Evolutionary conservation across 2,329 filamentous ascomycete genomes (phyloP), one percentile per base, ranked within the genome.

Genomic region (Xylaria digitata): DNA sequence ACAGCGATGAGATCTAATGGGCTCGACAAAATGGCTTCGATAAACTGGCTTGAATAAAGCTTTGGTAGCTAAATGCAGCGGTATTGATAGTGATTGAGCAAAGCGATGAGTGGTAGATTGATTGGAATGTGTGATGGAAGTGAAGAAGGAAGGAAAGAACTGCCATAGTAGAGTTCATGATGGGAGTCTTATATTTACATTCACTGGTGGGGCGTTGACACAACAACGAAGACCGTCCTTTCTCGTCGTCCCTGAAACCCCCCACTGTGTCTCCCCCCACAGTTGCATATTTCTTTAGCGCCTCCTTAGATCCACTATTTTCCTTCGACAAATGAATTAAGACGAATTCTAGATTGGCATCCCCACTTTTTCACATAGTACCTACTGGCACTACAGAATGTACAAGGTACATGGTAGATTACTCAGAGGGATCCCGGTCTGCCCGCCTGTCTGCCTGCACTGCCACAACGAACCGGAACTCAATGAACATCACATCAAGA

Each of bases 1-100:
- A 62, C 66, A 78, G 81, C 81, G 78, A 82, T 79, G 77, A 82
- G 83, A 84, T 85, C 82, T 84, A 82, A 74, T 80, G 70, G 80
- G 81, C 80, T 81, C 77, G 72, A 70, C 73, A 72, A 68, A 67
- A 65, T 75, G 78, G 71, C 70, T 79, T 76, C 71, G 69, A 71
- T 63, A 72, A 78, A 5, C 26, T 26, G 75, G 75, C 71, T 67
- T 56, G 40, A 61, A 52, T 61, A 71, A 72, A 72, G 73, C 63
- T 58, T 71, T 68, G 67, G 63, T 65, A 70, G 61, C 70, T 63
- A 68, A 63, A 42, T 62, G 63, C 49, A 69, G 56, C 56, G 64
- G 66, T n/a, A 61, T 32, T 58, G 46, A 62, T 65, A 56, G 58
- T 57, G 58, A 54, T 59, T 63, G 61, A 67, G 63, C 70, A 46